Evolutionary conservation across 148 eudicot species (phyloP), one percentile per base, ranked within the genome.

Genomic region (Rhododendron molle): DNA sequence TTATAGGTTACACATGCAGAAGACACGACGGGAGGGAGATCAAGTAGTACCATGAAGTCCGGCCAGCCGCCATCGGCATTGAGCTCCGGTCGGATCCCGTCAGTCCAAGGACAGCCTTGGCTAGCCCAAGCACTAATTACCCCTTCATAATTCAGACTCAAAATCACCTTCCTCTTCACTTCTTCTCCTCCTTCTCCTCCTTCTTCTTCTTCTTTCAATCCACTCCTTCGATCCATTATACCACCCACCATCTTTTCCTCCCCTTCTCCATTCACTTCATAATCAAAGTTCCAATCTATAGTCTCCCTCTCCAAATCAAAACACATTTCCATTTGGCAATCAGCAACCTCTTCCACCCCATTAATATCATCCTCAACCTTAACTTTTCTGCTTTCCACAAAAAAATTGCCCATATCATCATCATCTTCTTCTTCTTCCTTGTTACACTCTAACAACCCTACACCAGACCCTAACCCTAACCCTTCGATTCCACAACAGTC

Each of bases 21-120:
- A 69, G 34, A 13, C 36, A 69, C 13, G 38, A 69, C 16, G 6
- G 7, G 74, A 69, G 40, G 38, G 38, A 71, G 76, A 52, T 7
- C 2, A 2, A 67, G 15, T 21, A 76, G 50, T 88, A 94, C 99
- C 99, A 89, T 50, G 91, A 90, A 92, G 73, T 88, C 87, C 13
- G 94, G 93, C 99, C 95, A 93, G 71, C 91, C 90, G 21, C 90
- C 94, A 14, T 77, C 85, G 1, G 86, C 89, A 62, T 89, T 84
- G 30, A 96, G 74, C 38, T 91, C 88, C 7, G 96, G 96, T 60
- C 95, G 92, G 49, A 91, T 92, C 8, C 99, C 98, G 69, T 83
- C 85, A n/a, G 93, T 91, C 98, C 97, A 95, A n/a, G 97, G 97
- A 0, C 92, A 89, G 65, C 89, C 90, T 44, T 90, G 86, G 65